A percentile compares a stretch with the other conserved stretches of the same genome.
These are phyloP conservation scores for Epithele typhae DNA, from an alignment of 768 basidiomycete genomes.

Conservation along the genomic window DNA sequence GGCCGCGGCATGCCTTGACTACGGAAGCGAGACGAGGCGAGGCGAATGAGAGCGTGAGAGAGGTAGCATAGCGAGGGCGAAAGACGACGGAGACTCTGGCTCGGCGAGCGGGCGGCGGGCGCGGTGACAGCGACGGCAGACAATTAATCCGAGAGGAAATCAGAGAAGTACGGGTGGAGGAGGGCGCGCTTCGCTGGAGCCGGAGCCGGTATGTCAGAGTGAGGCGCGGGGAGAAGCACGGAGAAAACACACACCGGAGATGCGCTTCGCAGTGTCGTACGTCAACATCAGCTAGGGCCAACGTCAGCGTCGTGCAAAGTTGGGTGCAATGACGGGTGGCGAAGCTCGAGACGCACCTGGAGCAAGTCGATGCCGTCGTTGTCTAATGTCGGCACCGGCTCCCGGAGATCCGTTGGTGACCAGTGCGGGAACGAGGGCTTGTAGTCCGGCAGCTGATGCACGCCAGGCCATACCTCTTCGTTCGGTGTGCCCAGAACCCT, in stretches of 20 bases:
- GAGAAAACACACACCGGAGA: conserved; percentile 62
- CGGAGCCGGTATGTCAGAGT: neutral
- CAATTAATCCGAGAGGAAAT: conserved; percentile 31
- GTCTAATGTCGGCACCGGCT: conserved; percentile 69
- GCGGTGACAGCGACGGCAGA: neutral
- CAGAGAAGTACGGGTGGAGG: conserved; percentile 45
- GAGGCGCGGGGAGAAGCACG: too few relatives aligned
- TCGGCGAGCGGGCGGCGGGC: too few relatives aligned
- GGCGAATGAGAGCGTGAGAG: neutral
- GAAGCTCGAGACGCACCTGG: conserved; percentile 40
- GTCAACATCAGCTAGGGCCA: conserved; percentile 39
- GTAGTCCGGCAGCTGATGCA: conserved; percentile 86
- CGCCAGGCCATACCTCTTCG: conserved; percentile 90
- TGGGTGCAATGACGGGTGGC: too few relatives aligned
- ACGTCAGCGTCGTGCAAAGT: neutral
- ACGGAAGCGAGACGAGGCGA: too few relatives aligned
- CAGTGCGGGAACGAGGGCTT: conserved; percentile 97
- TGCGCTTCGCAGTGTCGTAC: conserved; percentile 88
- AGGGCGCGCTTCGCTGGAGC: conserved; percentile 56
- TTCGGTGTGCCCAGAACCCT: conserved; percentile 94
- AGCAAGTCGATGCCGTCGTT: conserved; percentile 77
- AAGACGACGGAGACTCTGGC: neutral
- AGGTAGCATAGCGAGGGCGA: neutral
- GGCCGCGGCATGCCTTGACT: conserved; percentile 1
- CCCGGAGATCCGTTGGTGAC: conserved; percentile 67